These are phyloP conservation scores for Nannochloropsis gaditana DNA, from an alignment of 108 stramenopile genomes.

Conservation along the genomic window DNA sequence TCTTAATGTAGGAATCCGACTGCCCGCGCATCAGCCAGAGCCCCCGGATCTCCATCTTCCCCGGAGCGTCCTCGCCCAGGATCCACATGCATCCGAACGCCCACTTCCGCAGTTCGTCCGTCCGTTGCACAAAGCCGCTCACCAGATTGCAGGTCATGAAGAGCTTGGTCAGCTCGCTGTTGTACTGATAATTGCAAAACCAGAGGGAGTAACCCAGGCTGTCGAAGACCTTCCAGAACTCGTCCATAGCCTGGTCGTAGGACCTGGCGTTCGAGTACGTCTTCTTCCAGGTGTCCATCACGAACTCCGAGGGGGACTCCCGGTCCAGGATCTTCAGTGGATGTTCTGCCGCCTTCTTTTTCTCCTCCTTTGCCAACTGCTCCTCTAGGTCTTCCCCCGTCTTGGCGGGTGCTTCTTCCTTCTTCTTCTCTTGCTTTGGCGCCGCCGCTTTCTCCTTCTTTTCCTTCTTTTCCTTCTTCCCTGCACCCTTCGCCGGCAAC, in stretches of 20 bases:
- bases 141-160: constrained; percentile 71
- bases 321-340: constrained; percentile 65
- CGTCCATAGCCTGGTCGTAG: constrained; percentile 63
- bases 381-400: constrained; percentile 55
- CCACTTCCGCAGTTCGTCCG: constrained; percentile 68
- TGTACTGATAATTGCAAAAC: constrained; percentile 66
- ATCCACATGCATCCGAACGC: constrained; percentile 68
- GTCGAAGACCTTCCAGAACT: constrained; percentile 69
- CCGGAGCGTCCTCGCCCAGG: constrained; percentile 58
- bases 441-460: constrained; percentile 53
- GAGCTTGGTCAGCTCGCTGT: constrained; percentile 62
- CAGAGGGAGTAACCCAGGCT: constrained; percentile 62
- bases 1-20: constrained; percentile 56
- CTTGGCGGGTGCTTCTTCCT: constrained; percentile 43
- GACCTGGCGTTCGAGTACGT: constrained; percentile 60
- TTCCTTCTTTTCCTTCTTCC: constrained; percentile 50
- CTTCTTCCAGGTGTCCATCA: constrained; percentile 66
- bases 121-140: constrained; percentile 68
- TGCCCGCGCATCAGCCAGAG: constrained; percentile 66
- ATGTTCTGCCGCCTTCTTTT: constrained; percentile 56
- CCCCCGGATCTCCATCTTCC: constrained; percentile 52
- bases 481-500: constrained; percentile 28
- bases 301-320: constrained; percentile 56
- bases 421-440: constrained; percentile 43
- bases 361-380: constrained; percentile 25